These are phyloP conservation scores for Tremellales sp. DNA, from an alignment of 1,284 basidiomycete species.

Conservation along the genomic window DNA sequence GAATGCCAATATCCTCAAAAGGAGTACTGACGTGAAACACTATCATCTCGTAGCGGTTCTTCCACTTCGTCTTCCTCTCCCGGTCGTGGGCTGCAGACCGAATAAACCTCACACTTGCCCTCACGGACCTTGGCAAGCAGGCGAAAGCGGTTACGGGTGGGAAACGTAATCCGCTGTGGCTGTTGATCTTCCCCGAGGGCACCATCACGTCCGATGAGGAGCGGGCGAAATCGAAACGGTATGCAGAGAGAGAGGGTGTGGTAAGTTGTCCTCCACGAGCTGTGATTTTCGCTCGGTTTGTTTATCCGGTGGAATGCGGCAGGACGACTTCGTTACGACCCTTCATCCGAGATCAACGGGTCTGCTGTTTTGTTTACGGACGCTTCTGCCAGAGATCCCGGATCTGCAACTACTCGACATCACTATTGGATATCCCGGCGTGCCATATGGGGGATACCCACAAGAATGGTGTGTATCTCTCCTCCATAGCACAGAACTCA, in stretches of 20 bases:
- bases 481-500: not conserved
- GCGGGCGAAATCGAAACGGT: conserved; percentile 74
- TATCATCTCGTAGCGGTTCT: conserved; percentile 75
- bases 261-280: conserved; percentile 49
- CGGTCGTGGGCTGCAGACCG: conserved; percentile 83
- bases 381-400: conserved; percentile 71
- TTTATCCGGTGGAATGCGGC: not conserved
- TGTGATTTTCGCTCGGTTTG: not conserved
- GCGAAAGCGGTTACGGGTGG: conserved; percentile 55
- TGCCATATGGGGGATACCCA: conserved; percentile 49
- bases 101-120: conserved; percentile 53
- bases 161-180: conserved; percentile 65
- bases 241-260: conserved; percentile 46
- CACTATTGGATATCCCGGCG: conserved; percentile 84
- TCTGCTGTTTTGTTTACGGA: conserved; percentile 75
- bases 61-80: conserved; percentile 81
- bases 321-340: conserved; percentile 74
- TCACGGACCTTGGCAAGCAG: conserved; percentile 49
- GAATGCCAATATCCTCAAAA: too few species aligned
- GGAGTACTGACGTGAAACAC: not conserved
- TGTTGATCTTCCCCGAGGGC: conserved; percentile 89
- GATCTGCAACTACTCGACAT: conserved; percentile 79
- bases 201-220: conserved; percentile 82
- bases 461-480: conserved; percentile 37
- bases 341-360: conserved; percentile 89